Percentiles rank a stretch among this genome's conserved stretches.
phyloP scores from a whole-genome alignment of 1,139 yeast genomes.

The Chernovozyma aurita region DNA sequence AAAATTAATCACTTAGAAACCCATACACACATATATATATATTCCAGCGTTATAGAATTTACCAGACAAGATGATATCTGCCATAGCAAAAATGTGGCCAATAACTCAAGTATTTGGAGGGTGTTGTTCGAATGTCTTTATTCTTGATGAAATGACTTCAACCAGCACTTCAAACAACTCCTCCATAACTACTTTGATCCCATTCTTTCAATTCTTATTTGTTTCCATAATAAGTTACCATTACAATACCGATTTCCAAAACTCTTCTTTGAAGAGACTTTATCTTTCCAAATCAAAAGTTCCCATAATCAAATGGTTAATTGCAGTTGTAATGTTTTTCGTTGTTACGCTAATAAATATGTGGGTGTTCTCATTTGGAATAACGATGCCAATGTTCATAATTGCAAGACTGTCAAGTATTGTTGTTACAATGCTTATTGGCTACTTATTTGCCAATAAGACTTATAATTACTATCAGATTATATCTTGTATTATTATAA shows the following conservation, averaged over 20 bases:
- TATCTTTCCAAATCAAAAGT: constrained; percentile 32
- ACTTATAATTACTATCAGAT: constrained; percentile 44
- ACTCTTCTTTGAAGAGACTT: constrained; percentile 15
- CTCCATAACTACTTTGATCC: constrained; percentile 44
- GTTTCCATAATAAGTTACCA: constrained; percentile 44
- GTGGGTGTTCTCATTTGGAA: constrained; percentile 50
- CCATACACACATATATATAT: too few relatives aligned
- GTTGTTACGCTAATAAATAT: constrained; percentile 54
- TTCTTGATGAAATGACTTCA: constrained; percentile 47
- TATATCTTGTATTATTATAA: constrained; percentile 46
- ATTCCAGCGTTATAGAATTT: too few relatives aligned
- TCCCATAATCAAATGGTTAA: constrained; percentile 46
- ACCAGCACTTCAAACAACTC: constrained; percentile 7
- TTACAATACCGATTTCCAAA: constrained; percentile 24
- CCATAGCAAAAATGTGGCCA: too few relatives aligned
- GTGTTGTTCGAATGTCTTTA: constrained; percentile 66
- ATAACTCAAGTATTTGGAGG: constrained; percentile 58
- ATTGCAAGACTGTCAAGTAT: constrained; percentile 65
- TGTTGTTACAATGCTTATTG: constrained; percentile 56
- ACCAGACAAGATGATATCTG: too few relatives aligned
- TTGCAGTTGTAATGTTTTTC: constrained; percentile 50
- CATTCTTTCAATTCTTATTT: constrained; percentile 57
- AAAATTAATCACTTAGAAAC: too few relatives aligned
- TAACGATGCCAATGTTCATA: constrained; percentile 66
- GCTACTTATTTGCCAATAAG: constrained; percentile 43